Evolutionary conservation across 2,329 filamentous ascomycete genomes (phyloP).

Genomic region (Pseudopyricularia javanii): DNA sequence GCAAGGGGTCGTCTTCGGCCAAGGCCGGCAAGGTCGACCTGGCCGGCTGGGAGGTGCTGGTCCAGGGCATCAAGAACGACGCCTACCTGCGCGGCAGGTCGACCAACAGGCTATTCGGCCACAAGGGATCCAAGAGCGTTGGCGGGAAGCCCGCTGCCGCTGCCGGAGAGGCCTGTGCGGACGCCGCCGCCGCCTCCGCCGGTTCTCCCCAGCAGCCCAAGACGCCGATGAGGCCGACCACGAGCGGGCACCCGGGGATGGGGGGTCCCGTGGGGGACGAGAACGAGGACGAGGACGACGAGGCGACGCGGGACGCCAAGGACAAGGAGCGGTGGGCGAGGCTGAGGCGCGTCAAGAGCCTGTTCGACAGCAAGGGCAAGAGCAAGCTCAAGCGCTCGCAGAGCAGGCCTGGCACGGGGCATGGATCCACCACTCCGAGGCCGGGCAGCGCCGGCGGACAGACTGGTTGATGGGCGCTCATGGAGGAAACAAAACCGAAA

Average conservation of each 20-base stretch:
- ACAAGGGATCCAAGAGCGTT: conserved; percentile 4
- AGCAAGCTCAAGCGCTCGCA: conserved; percentile 30
- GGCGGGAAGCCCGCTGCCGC: conserved; percentile 4
- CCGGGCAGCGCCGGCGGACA: background rate
- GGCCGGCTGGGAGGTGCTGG: conserved; percentile 43
- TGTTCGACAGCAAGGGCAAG: conserved; percentile 53
- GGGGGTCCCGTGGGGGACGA: conserved; percentile 5
- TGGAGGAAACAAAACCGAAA: too few relatives aligned
- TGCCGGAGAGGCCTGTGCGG: background rate
- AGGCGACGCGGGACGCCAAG: conserved; percentile 37
- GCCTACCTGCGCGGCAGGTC: conserved; percentile 33
- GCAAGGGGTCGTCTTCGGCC: conserved; percentile 16
- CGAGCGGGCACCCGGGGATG: conserved; percentile 7
- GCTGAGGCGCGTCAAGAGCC: conserved; percentile 56
- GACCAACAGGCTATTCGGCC: conserved; percentile 8
- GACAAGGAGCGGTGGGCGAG: conserved; percentile 66
- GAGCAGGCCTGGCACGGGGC: conserved; percentile 9
- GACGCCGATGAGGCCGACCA: conserved; percentile 8
- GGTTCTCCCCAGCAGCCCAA: too few relatives aligned
- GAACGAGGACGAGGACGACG: conserved; percentile 34
- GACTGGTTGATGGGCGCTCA: background rate
- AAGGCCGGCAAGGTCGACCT: conserved; percentile 18
- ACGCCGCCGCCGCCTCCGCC: too few relatives aligned
- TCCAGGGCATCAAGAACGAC: conserved; percentile 45
- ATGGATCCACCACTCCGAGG: background rate